Conservation (phyloP, 2,329 filamentous ascomycete species). For the Trichoderma koningiopsis region DNA sequence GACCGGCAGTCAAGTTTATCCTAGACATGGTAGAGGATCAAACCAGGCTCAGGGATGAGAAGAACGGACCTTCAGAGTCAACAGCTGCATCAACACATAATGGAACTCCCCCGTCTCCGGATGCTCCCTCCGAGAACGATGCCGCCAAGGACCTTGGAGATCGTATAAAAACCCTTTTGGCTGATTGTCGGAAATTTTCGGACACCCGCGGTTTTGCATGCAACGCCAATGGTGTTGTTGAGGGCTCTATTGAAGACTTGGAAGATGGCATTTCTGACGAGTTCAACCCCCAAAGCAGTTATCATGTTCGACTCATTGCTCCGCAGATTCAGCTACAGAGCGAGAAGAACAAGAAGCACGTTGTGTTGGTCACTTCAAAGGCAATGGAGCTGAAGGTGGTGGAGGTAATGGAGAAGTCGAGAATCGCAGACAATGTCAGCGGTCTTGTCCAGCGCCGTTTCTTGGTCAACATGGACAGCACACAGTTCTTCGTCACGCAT, state of each 20-base stretch:
- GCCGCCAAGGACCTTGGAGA: constrained; percentile 72
- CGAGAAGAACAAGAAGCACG: constrained; percentile 95
- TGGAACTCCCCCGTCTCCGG: constrained; percentile 41
- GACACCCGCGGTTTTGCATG: constrained; percentile 37
- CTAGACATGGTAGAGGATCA: constrained; percentile 97
- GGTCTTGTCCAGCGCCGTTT: constrained; percentile 94
- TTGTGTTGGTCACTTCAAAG: constrained; percentile 94
- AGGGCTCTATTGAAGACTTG: constrained; percentile 61
- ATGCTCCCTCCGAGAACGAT: constrained; percentile 56
- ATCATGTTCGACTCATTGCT: constrained; percentile 91
- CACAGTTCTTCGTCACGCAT: constrained; percentile 96
- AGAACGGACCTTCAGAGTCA: constrained; percentile 34
- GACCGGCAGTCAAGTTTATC: constrained; percentile 95
- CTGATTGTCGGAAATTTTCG: constrained; percentile 82
- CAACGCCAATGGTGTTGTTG: constrained; percentile 39
- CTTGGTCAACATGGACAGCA: constrained; percentile 92
- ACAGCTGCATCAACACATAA: constrained; percentile 31
- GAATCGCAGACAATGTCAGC: constrained; percentile 88
- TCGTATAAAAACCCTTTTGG: constrained; percentile 80
- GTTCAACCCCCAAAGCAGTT: constrained; percentile 89
- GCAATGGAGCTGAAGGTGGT: constrained; percentile 98
- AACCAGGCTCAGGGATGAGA: constrained; percentile 63
- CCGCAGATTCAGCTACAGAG: constrained; percentile 98
- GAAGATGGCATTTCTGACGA: constrained; percentile 80
- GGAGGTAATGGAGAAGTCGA: constrained; percentile 95